Base-by-base conservation (phyloP, 805 yeast genomes). In the Teunomyces atbi region DNA sequence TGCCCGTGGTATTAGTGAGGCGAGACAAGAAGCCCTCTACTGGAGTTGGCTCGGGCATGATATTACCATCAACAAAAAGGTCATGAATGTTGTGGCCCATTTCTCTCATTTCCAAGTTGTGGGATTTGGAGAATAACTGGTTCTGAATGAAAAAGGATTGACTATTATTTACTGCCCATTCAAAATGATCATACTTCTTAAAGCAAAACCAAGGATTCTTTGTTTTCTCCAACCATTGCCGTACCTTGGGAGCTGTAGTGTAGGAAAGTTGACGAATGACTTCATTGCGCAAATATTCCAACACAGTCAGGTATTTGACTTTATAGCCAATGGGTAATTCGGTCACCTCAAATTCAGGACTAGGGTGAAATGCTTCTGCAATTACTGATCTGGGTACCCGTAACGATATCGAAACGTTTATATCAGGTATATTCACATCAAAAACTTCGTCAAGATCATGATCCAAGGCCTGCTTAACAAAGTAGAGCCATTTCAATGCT, bases 11-110 rank as follows among this genome's bases (percentile, higher is more conserved):
- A 37, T 79, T 73, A 0, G 83, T 74, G 26, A 84, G 59, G 42
- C 83, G 73, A 2, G 79, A 67, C 16, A 91, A 61, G 59, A 86
- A 90, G 0, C 98, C 98, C 65, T 92, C 98, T 7, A 89, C 62
- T 0, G 96, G 83, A 0, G 66, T 44, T 0, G 97, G 97, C 58
- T 86, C 96, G 8, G 29, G 30, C 12, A 23, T 2, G 10, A 6
- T 18, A 1, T 43, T 55, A 27, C 53, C 26, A 44, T 44, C 42
- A 3, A 13, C 18, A 1, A 13, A 12, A n/a, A 20, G 30, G 1
- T 71, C 57, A 2, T 68, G 58, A 3, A 78, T 69, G 46, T 73
- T 71, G 44, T 74, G 75, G 12, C 59, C 53, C 20, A 74, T 58
- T 15, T 68, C 73, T 35, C 95, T 69, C 16, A 86, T 61, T 58